These are phyloP conservation scores for Pittosporum tobira DNA, from an alignment of 129 eudicot species.

Conservation along the genomic window DNA sequence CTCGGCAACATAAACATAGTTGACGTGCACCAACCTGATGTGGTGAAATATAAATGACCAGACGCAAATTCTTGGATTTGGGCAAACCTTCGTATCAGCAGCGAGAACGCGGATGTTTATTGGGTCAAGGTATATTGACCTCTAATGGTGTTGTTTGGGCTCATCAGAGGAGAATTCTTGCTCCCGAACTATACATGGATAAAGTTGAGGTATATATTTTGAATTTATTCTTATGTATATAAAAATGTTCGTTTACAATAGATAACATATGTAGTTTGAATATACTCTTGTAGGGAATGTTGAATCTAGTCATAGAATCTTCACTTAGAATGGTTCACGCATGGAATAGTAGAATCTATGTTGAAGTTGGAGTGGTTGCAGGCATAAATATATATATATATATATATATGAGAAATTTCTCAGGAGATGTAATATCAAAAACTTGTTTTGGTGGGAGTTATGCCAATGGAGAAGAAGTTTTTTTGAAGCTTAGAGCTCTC, in stretches of 20 bases:
- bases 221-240: neutral
- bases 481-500: constrained; percentile 1
- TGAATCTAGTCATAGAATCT: constrained; percentile 17
- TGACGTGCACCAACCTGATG: constrained; percentile 13
- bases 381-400: constrained; percentile 17
- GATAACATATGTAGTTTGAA: neutral
- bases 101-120: constrained; percentile 11
- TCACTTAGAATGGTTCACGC: constrained; percentile 10
- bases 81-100: constrained; percentile 21
- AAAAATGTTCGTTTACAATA: neutral
- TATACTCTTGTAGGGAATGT: constrained; percentile 20
- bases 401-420: constrained; percentile 2
- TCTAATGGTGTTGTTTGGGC: constrained; percentile 22
- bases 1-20: constrained; percentile 16
- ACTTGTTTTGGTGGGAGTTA: constrained; percentile 4
- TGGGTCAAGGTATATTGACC: constrained; percentile 23
- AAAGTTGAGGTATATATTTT: constrained; percentile 17
- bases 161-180: constrained; percentile 25
- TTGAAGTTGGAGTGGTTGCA: constrained; percentile 6
- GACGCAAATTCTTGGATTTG: constrained; percentile 16
- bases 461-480: neutral
- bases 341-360: constrained; percentile 13
- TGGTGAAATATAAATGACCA: constrained; percentile 24
- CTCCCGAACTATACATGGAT: constrained; percentile 27
- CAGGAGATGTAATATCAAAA: constrained; percentile 2